Base-by-base conservation (phyloP, 2,329 filamentous ascomycete species). In the Penicillium thymicola region DNA sequence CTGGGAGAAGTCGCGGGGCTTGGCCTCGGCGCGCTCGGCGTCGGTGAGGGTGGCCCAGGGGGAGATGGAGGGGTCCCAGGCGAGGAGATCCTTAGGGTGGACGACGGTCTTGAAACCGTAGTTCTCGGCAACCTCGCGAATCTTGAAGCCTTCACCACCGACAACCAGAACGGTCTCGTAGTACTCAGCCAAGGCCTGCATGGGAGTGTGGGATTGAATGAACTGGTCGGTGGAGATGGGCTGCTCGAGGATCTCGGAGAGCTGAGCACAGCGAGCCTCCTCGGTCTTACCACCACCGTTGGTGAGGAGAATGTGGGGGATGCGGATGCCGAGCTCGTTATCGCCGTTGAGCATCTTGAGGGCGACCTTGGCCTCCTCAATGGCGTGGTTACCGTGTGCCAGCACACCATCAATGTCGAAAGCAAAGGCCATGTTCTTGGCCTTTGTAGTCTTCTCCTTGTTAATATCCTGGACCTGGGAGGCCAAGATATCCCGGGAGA, bases 381-480 rank as follows among this genome's bases (percentile, higher is more conserved):
- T 89, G 57, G 88, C 76, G 56, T 86, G 80, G 74, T 88, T 86
- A 67, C 87, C 87, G 74, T 89, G 87, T 55, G 89, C 87, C 25
- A 90, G 79, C 57, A 91, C 88, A 78, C 88, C 88, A 66, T 91
- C 85, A 53, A 79, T 78, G 59, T 79, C 77, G 69, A 92, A 92
- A 67, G 87, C 89, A 63, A 92, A 92, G 7, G 87, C 86, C 87
- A 91, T 90, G 77, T 90, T 86, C 81, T 90, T 90, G 57, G 87
- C 88, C 56, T 82, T 81, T 30, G 76, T 76, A 16, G 89, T 87
- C 77, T 88, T 89, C 65, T 86, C 82, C 55, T 81, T 74, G 64
- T 82, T 80, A 62, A 90, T 78, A 61, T 86, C 84, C 75, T 91
- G 88, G 21, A 89, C 79, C 74, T 89, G 87, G 3, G 85, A 83